These are phyloP conservation scores for Colletotrichum sp. DNA, from an alignment of 2,329 filamentous ascomycete genomes.

Conservation along the genomic window DNA sequence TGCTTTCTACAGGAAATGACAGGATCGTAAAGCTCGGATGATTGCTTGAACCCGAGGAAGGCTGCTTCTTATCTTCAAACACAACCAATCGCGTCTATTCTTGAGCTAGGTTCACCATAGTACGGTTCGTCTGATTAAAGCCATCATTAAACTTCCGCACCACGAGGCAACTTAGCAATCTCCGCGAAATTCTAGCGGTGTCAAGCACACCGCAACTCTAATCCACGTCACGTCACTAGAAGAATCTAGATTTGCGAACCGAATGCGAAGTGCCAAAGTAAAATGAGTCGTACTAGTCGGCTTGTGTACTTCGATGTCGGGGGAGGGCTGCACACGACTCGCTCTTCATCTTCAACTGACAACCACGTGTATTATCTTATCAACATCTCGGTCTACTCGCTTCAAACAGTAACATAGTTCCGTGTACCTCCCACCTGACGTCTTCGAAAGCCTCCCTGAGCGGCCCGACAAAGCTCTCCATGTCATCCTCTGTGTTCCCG, in stretches of 20 bases:
- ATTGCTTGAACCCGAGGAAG: background rate
- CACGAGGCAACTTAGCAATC: background rate
- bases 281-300: background rate
- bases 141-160: background rate
- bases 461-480: background rate
- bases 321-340: background rate
- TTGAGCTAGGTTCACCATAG: background rate
- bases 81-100: background rate
- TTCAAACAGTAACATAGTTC: constrained; percentile 5
- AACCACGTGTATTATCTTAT: background rate
- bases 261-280: background rate
- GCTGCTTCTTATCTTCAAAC: background rate
- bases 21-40: background rate
- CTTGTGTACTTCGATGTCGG: background rate
- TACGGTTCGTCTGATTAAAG: background rate
- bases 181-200: background rate
- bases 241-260: background rate
- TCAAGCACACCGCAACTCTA: background rate
- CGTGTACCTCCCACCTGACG: background rate
- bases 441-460: background rate
- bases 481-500: background rate
- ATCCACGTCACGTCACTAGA: background rate
- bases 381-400: background rate
- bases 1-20: background rate
- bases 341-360: background rate